Evolutionary conservation across 2,329 filamentous ascomycete species (phyloP).

Genomic region (Colletotrichum sp.): DNA sequence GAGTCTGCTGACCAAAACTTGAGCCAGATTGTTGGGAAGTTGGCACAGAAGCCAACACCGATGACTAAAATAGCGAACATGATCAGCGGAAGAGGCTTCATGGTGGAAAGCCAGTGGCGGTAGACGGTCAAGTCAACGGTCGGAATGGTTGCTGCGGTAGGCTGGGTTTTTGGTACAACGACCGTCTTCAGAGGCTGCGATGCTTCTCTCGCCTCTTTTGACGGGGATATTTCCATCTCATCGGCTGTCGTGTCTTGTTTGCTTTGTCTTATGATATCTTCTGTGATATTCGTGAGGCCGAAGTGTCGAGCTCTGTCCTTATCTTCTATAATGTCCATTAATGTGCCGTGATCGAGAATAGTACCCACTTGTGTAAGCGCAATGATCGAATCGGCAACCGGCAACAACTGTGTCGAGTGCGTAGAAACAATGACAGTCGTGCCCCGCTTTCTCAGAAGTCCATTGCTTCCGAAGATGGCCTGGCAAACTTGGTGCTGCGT

Average conservation of each 20-base stretch:
- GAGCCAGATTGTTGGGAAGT: conserved; percentile 42
- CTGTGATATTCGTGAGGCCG: background rate
- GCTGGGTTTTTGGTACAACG: background rate
- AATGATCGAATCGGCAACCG: background rate
- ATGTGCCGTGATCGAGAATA: background rate
- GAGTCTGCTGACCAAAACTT: conserved; percentile 43
- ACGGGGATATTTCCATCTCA: background rate
- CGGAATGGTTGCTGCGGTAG: background rate
- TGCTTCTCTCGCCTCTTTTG: background rate
- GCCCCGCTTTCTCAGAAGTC: background rate
- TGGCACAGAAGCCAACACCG: conserved; percentile 28
- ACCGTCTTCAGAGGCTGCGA: background rate
- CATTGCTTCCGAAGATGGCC: background rate
- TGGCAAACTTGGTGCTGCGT: background rate
- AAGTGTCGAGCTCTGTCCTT: background rate
- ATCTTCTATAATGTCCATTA: background rate
- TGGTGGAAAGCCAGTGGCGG: background rate
- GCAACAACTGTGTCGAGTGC: background rate
- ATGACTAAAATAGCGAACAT: background rate
- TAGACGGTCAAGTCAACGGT: background rate
- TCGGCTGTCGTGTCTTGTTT: background rate
- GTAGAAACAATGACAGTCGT: background rate
- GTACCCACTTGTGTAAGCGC: background rate
- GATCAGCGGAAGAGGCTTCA: background rate
- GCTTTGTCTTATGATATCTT: background rate